These are phyloP conservation scores for Aegilops speltoides DNA, from an alignment of 176 grass and related monocot genomes.

Conservation along the genomic window DNA sequence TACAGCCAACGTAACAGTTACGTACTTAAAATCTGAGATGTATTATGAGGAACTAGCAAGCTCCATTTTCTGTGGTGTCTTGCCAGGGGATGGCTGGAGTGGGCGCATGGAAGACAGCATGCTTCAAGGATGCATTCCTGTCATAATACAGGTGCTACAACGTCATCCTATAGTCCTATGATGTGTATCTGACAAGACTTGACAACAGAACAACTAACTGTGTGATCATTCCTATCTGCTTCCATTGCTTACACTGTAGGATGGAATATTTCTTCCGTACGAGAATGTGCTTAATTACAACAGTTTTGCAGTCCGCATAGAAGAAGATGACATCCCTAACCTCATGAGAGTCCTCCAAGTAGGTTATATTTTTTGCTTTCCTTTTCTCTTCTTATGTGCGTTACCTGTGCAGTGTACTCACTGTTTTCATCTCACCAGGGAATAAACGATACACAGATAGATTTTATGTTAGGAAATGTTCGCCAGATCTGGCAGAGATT, in stretches of 20 bases:
- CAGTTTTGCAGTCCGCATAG: slow-evolving; percentile 78
- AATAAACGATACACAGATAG: slow-evolving; percentile 76
- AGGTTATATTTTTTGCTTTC: slow-evolving; percentile 7
- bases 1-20: slow-evolving; percentile 64
- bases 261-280: slow-evolving; percentile 89
- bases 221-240: slow-evolving; percentile 8
- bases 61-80: slow-evolving; percentile 90
- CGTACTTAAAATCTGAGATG: slow-evolving; percentile 57
- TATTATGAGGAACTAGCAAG: slow-evolving; percentile 81
- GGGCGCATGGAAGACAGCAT: slow-evolving; percentile 96
- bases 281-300: slow-evolving; percentile 88
- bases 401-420: slow-evolving; percentile 19
- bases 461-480: slow-evolving; percentile 91
- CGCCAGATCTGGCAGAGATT: slow-evolving; percentile 83
- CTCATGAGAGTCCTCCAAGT: slow-evolving; percentile 70
- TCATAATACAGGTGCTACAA: slow-evolving; percentile 85
- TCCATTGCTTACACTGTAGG: slow-evolving; percentile 50
- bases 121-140: slow-evolving; percentile 88
- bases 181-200: slow-evolving; percentile 14
- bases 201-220: not conserved
- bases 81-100: slow-evolving; percentile 98
- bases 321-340: slow-evolving; percentile 86
- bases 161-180: not conserved
- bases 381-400: not conserved
- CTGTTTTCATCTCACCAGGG: slow-evolving; percentile 35